Evolutionary conservation across 306 rosid genomes (phyloP).

Genomic region (Senna tora): DNA sequence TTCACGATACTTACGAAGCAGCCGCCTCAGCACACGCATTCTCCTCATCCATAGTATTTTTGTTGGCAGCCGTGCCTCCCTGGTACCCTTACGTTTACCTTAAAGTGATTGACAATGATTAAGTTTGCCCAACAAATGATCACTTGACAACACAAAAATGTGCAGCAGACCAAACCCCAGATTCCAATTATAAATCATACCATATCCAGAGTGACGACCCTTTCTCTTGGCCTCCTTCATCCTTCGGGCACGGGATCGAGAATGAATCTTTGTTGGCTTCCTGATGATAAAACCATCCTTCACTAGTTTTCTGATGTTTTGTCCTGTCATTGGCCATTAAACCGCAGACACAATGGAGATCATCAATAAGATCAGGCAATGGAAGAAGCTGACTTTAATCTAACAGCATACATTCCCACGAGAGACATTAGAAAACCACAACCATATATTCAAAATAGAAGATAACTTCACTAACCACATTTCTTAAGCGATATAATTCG

Average conservation of each 20-base stretch:
- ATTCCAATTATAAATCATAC: conserved; percentile 25
- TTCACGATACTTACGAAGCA: conserved; percentile 14
- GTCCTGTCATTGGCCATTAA: conserved; percentile 34
- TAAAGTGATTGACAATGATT: background rate
- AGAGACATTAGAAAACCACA: background rate
- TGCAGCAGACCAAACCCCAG: background rate
- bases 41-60: conserved; percentile 25
- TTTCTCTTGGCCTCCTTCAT: conserved; percentile 59
- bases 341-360: background rate
- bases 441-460: background rate
- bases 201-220: conserved; percentile 55
- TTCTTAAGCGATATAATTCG: background rate
- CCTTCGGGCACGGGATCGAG: conserved; percentile 49
- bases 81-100: conserved; percentile 57
- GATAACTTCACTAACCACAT: background rate
- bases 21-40: conserved; percentile 18
- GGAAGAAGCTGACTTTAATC: background rate
- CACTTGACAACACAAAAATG: background rate
- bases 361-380: background rate
- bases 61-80: conserved; percentile 57
- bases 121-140: background rate
- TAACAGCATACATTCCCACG: background rate
- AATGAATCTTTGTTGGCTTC: conserved; percentile 57
- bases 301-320: conserved; percentile 48
- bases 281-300: conserved; percentile 53